phyloP scores from a whole-genome alignment of 2,329 filamentous ascomycete genomes.

The Bipolaris cookei region DNA sequence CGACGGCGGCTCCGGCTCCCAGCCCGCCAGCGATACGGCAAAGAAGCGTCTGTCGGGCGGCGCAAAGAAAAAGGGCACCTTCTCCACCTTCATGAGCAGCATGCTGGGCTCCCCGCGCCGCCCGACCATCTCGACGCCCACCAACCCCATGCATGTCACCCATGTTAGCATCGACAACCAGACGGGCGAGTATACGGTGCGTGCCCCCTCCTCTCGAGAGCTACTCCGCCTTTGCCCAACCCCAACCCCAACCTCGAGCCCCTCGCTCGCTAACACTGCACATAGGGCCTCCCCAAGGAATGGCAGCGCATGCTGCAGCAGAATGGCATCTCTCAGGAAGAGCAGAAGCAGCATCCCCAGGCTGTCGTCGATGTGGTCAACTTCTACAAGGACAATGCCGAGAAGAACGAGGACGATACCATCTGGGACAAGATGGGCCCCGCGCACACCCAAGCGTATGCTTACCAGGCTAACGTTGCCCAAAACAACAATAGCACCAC shows the following conservation, averaged over 20 bases:
- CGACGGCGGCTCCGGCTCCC: constrained; percentile 33
- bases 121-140: constrained; percentile 93
- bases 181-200: constrained; percentile 93
- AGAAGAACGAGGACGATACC: constrained; percentile 79
- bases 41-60: constrained; percentile 44
- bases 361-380: constrained; percentile 94
- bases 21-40: constrained; percentile 15
- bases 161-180: constrained; percentile 97
- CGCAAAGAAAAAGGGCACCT: constrained; percentile 52
- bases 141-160: constrained; percentile 96
- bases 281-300: constrained; percentile 89
- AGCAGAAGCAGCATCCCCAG: constrained; percentile 93
- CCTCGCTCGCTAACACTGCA: constrained; percentile 14
- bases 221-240: constrained; percentile 2
- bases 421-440: constrained; percentile 97
- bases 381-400: constrained; percentile 95
- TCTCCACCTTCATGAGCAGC: constrained; percentile 50
- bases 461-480: constrained; percentile 45
- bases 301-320: constrained; percentile 96
- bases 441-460: constrained; percentile 66
- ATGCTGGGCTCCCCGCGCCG: constrained; percentile 73
- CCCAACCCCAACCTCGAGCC: constrained; percentile 4
- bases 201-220: constrained; percentile 22
- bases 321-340: constrained; percentile 94
- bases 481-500: constrained; percentile 31